These are phyloP conservation scores for Thermochaetoides thermophila DNA, from an alignment of 495 filamentous ascomycete species.

Conservation along the genomic window DNA sequence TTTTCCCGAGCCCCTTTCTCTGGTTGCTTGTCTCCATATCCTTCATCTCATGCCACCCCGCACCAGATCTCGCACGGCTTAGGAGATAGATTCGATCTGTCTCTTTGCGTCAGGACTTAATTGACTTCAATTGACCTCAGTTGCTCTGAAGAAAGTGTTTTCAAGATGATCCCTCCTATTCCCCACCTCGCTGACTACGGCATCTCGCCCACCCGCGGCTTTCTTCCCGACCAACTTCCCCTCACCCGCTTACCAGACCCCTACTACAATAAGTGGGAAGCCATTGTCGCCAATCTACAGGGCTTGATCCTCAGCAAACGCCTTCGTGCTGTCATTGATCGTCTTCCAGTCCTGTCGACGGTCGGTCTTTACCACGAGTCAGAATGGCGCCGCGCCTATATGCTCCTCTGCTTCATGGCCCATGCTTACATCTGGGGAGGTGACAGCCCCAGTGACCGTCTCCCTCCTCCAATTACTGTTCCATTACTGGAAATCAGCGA, in stretches of 20 bases:
- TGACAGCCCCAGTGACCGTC: conserved; percentile 61
- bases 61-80: conserved; percentile 38
- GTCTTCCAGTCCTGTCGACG: conserved; percentile 68
- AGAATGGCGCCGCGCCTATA: conserved; percentile 87
- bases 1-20: not conserved
- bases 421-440: conserved; percentile 93
- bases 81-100: conserved; percentile 42
- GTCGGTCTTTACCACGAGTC: conserved; percentile 60
- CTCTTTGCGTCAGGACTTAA: conserved; percentile 46
- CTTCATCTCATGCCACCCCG: conserved; percentile 20
- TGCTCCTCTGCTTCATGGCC: conserved; percentile 62
- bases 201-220: conserved; percentile 73
- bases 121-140: too few species aligned
- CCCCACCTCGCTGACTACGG: conserved; percentile 71
- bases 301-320: conserved; percentile 69
- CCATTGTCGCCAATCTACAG: conserved; percentile 70
- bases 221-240: conserved; percentile 73
- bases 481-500: conserved; percentile 67
- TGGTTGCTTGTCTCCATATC: conserved; percentile 1
- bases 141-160: too few species aligned
- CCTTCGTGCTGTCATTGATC: conserved; percentile 58
- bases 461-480: conserved; percentile 72
- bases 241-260: conserved; percentile 64
- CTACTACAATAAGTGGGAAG: conserved; percentile 91
- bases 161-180: conserved; percentile 84